Evolutionary conservation across 2,329 filamentous ascomycete genomes (phyloP).

Genomic region (Fusarium sp.): DNA sequence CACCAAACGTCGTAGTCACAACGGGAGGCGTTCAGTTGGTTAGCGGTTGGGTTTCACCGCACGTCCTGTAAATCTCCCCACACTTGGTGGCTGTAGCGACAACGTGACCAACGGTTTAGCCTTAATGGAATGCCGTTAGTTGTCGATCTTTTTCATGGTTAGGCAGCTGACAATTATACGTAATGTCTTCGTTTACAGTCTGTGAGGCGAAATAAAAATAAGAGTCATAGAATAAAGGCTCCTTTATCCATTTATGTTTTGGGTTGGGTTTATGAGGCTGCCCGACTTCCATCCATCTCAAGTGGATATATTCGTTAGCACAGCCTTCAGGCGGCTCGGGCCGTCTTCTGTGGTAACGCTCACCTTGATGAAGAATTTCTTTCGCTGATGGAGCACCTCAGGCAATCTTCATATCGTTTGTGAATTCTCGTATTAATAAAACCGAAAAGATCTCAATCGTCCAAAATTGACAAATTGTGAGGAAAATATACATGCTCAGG

Average conservation of each 20-base stretch:
- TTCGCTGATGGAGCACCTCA: too few species aligned
- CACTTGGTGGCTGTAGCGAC: conserved; percentile 12
- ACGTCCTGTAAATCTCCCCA: conserved; percentile 12
- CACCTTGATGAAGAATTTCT: too few species aligned
- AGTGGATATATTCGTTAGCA: not conserved
- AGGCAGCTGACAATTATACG: conserved; percentile 7
- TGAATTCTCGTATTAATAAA: too few species aligned
- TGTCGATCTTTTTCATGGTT: not conserved
- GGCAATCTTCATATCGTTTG: too few species aligned
- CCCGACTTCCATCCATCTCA: not conserved
- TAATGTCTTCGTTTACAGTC: not conserved
- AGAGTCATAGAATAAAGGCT: not conserved
- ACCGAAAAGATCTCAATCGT: too few species aligned
- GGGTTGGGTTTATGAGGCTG: not conserved
- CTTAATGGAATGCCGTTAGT: not conserved
- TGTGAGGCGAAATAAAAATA: not conserved
- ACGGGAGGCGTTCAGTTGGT: conserved; percentile 3
- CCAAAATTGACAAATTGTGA: too few species aligned
- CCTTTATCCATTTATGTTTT: not conserved
- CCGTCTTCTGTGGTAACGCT: too few species aligned
- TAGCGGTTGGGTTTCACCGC: conserved; percentile 10
- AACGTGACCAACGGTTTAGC: conserved; percentile 26
- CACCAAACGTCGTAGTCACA: conserved; percentile 3
- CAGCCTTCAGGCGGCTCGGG: not conserved
- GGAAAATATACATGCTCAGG: too few species aligned